Evolutionary conservation across 2,329 filamentous ascomycete genomes (phyloP).

Genomic region (Microdochium trichocladiopsis): DNA sequence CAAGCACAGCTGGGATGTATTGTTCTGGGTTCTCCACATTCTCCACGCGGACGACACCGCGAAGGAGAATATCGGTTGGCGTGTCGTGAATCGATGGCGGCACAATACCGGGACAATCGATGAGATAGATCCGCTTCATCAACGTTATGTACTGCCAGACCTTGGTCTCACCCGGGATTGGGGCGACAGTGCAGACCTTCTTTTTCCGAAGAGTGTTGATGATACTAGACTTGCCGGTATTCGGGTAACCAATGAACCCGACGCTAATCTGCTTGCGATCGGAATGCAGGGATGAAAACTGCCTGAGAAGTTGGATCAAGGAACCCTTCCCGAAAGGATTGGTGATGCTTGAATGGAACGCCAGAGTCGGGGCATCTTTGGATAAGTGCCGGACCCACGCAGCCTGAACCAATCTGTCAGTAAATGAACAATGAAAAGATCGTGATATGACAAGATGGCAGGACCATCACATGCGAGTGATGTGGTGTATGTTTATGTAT

Average conservation of each 20-base stretch:
- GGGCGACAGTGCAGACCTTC: constrained; percentile 87
- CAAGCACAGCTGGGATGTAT: constrained; percentile 80
- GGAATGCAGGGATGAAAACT: constrained; percentile 85
- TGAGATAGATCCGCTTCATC: constrained; percentile 88
- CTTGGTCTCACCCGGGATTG: constrained; percentile 94
- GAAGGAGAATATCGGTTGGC: constrained; percentile 79
- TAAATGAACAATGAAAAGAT: no score
- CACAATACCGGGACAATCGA: constrained; percentile 95
- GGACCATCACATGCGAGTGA: no score
- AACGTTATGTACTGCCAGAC: constrained; percentile 97
- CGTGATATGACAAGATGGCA: no score
- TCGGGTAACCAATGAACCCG: constrained; percentile 80
- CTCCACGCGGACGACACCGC: constrained; percentile 89
- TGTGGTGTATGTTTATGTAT: no score
- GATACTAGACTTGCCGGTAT: constrained; percentile 92
- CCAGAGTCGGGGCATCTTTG: constrained; percentile 87
- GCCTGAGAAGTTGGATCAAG: constrained; percentile 81
- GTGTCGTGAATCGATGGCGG: constrained; percentile 80
- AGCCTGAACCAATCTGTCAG: constrained; percentile 55
- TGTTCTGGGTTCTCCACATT: constrained; percentile 96
- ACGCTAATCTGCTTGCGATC: constrained; percentile 93
- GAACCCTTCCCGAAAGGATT: constrained; percentile 97
- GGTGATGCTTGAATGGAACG: constrained; percentile 90
- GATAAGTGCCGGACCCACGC: constrained; percentile 86
- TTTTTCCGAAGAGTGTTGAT: constrained; percentile 96